Base-by-base conservation (phyloP, 148 eudicot genomes). In the Spergularia bocconei region DNA sequence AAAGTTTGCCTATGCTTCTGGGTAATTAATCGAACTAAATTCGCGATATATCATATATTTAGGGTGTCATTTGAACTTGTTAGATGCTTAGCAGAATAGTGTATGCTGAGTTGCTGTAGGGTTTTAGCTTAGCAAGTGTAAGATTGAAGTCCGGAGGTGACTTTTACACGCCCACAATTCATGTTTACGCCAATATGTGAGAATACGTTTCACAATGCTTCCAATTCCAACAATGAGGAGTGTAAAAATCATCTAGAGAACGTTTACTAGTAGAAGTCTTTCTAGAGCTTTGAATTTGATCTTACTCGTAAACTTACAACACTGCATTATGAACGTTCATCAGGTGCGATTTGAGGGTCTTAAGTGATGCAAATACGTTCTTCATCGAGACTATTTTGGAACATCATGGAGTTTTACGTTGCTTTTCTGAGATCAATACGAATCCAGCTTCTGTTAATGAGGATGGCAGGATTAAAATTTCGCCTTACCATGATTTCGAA, bases 331-430 rank as follows among this genome's bases (percentile, higher is more conserved):
- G 25, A 71, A 36, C 41, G 62, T 20, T 50, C 64, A 76, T 58
- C 79, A 91, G 97, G 86, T 91, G 97, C 71, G 91, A 91, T 75
- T 79, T 91, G 84, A 85, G 93, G 81, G 73, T 91, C 1, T 77
- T 88, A 23, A 91, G 97, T 55, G 93, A 91, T 76, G 97, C 97
- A 52, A 91, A 91, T 61, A 52, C 70, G 38, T 88, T 89, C 65
- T 89, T 82, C 63, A 89, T 91, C 11, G 90, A 91, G 82, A 91
- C 89, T 11, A 82, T 91, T 17, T 70, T 91, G 84, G 72, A 84
- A 19, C 87, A 89, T 83, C 75, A 85, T 57, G 90, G 91, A 2
- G 47, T 88, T 2, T 72, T 84, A n/a, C 87, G 88, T 51, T 89
- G 88, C 60, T 91, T 91, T 68, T 75, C 89, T 36, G 93, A 91